Percentiles rank a stretch among this genome's conserved stretches.
phyloP scores from a whole-genome alignment of 768 basidiomycete species.

The Kockovaella imperatae region DNA sequence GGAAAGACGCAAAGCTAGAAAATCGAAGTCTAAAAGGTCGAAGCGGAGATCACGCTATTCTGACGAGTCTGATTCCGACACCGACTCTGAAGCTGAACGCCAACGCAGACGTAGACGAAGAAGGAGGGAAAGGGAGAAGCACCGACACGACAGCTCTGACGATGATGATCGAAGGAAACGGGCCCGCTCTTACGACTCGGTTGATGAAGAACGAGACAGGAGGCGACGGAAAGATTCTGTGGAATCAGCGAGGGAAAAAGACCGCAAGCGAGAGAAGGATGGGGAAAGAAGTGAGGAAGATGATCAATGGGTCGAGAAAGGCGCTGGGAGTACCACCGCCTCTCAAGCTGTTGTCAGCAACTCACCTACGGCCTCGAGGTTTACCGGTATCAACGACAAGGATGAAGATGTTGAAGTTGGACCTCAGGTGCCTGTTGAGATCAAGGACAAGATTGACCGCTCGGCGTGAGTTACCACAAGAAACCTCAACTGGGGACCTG shows the following conservation, averaged over 20 bases:
- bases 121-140: slow-evolving; percentile 50
- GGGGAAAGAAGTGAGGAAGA: slow-evolving; percentile 16
- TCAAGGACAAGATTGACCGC: slow-evolving; percentile 60
- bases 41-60: slow-evolving; percentile 15
- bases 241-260: slow-evolving; percentile 41
- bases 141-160: slow-evolving; percentile 45
- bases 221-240: slow-evolving; percentile 30
- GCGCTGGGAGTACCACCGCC: slow-evolving; percentile 13
- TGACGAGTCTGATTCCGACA: slow-evolving; percentile 19
- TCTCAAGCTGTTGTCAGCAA: slow-evolving; percentile 7
- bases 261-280: background rate
- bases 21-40: slow-evolving; percentile 9
- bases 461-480: slow-evolving; percentile 44
- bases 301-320: slow-evolving; percentile 45
- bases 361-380: background rate
- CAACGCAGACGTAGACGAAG: slow-evolving; percentile 13
- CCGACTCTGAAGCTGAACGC: slow-evolving; percentile 24
- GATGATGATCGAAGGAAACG: slow-evolving; percentile 46
- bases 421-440: slow-evolving; percentile 59
- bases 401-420: slow-evolving; percentile 69
- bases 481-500: background rate
- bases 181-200: too few species aligned
- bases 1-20: slow-evolving; percentile 14
- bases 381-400: slow-evolving; percentile 43
- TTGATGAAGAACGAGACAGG: slow-evolving; percentile 45